phyloP scores from a whole-genome alignment of 1,284 basidiomycete species.

The Rhizopogon hawkerae region DNA sequence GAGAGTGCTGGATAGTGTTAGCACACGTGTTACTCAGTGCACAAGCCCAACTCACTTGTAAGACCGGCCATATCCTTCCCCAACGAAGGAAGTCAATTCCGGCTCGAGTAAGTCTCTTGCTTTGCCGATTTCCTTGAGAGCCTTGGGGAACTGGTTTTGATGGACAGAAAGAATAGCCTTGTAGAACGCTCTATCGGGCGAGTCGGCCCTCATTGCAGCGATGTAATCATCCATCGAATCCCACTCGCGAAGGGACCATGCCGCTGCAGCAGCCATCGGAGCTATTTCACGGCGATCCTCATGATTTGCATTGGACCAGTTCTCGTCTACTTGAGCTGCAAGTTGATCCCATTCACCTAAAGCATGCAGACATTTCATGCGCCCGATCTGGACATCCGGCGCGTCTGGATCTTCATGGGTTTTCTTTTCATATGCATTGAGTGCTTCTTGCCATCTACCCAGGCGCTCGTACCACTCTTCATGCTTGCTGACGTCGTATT shows the following conservation, averaged over 20 bases:
- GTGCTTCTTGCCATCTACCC: conserved; percentile 93
- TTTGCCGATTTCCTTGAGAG: conserved; percentile 84
- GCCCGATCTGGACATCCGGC: conserved; percentile 73
- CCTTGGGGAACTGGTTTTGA: conserved; percentile 91
- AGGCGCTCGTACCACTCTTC: conserved; percentile 98
- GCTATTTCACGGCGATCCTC: conserved; percentile 91
- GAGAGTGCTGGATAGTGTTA: conserved; percentile 59
- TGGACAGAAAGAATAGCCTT: conserved; percentile 94
- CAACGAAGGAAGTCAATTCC: conserved; percentile 87
- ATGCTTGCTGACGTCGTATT: conserved; percentile 80
- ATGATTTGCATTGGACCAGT: conserved; percentile 78
- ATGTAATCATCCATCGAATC: conserved; percentile 99
- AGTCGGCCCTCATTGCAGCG: conserved; percentile 87
- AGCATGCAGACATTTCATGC: conserved; percentile 95
- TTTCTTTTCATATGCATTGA: conserved; percentile 81
- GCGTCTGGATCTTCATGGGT: conserved; percentile 61
- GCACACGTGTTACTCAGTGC: conserved; percentile 5
- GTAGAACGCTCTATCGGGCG: conserved; percentile 94
- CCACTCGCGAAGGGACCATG: conserved; percentile 97
- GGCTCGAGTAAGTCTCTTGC: conserved; percentile 93
- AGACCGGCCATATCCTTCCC: conserved; percentile 93
- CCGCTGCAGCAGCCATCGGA: conserved; percentile 93
- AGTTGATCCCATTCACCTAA: conserved; percentile 97
- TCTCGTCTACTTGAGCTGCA: conserved; percentile 79
- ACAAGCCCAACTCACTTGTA: conserved; percentile 65